Percentiles rank a stretch among this genome's conserved stretches.
These are phyloP conservation scores for Lentinus polychrous DNA, from an alignment of 1,284 basidiomycete species.

Conservation along the genomic window DNA sequence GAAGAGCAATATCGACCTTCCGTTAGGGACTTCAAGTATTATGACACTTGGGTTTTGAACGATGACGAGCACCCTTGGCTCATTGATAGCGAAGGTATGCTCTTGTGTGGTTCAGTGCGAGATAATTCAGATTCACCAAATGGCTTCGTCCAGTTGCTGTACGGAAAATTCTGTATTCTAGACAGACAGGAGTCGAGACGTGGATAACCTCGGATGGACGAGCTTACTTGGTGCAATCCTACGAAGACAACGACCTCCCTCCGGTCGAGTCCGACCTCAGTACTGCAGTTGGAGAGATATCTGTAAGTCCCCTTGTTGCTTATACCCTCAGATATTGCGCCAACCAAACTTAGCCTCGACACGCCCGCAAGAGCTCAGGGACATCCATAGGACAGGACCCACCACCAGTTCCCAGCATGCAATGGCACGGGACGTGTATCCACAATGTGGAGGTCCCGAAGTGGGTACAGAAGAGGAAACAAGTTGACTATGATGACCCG, in stretches of 20 bases:
- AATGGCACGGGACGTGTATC: slow-evolving; percentile 64
- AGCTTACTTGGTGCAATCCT: slow-evolving; percentile 67
- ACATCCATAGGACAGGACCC: background rate
- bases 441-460: slow-evolving; percentile 62
- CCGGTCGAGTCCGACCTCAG: slow-evolving; percentile 14
- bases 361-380: background rate
- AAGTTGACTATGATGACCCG: slow-evolving; percentile 39
- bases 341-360: too few species aligned
- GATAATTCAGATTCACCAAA: background rate
- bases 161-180: slow-evolving; percentile 48
- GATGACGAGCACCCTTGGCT: slow-evolving; percentile 71
- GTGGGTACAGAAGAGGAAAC: slow-evolving; percentile 68
- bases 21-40: slow-evolving; percentile 26
- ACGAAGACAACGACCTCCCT: slow-evolving; percentile 16
- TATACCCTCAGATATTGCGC: too few species aligned
- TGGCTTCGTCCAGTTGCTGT: slow-evolving; percentile 43
- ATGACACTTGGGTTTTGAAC: slow-evolving; percentile 68
- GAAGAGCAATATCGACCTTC: slow-evolving; percentile 3
- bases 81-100: slow-evolving; percentile 58
- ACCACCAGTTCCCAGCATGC: background rate
- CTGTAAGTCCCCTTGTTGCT: too few species aligned
- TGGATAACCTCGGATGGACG: slow-evolving; percentile 81
- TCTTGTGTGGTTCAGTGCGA: background rate
- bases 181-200: slow-evolving; percentile 56
- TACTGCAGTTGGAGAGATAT: slow-evolving; percentile 11